These are phyloP conservation scores for Quillaja saponaria DNA, from an alignment of 306 rosid species.

Conservation along the genomic window DNA sequence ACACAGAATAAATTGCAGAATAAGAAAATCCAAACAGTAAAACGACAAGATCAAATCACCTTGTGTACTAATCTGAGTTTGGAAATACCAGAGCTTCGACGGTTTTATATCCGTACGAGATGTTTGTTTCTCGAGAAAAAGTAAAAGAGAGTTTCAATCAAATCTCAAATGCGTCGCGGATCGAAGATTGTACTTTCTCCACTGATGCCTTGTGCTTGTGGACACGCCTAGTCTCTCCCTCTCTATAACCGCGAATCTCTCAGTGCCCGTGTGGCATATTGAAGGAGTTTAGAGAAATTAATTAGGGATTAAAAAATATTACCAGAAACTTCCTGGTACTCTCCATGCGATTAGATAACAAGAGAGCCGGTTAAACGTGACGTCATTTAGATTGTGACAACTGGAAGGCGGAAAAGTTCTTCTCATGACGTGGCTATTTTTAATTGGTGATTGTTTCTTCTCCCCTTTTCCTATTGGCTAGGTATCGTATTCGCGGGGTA, in stretches of 20 bases:
- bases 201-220: too few relatives aligned
- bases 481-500: neutral
- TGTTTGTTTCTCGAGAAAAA: constrained; percentile 32
- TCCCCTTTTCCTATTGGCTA: neutral
- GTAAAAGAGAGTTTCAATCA: constrained; percentile 30
- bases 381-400: neutral
- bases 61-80: neutral
- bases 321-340: constrained; percentile 34
- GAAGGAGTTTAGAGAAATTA: neutral
- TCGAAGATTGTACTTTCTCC: constrained; percentile 17
- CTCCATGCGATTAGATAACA: neutral
- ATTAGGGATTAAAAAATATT: neutral
- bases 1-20: neutral
- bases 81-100: neutral
- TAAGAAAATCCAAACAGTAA: neutral
- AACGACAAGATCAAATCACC: neutral
- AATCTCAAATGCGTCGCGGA: constrained; percentile 19
- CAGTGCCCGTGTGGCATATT: neutral
- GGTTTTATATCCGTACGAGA: neutral
- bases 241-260: too few relatives aligned
- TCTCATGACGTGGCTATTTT: neutral
- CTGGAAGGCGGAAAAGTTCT: neutral
- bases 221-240: too few relatives aligned
- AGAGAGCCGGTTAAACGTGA: neutral
- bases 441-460: neutral